Evolutionary conservation across 129 eudicot genomes (phyloP), one percentile per base, ranked within the genome.

Genomic region (Pittosporum tobira): DNA sequence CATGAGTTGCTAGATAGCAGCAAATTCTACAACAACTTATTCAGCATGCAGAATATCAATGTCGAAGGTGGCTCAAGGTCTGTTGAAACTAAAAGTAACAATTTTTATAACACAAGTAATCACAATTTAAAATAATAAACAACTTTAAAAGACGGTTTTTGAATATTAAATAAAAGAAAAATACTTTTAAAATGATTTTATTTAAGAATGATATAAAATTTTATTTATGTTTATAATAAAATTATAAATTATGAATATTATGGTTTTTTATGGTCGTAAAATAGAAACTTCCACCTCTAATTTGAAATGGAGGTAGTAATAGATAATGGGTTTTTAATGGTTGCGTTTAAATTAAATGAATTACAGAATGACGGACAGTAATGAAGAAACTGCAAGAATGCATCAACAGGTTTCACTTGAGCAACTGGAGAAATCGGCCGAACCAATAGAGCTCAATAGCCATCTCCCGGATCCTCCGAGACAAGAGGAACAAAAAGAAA

Each of bases 41-140:
- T 87, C 58, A 72, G 61, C 71, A 80, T 82, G 85, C 95, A 87
- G 76, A 87, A 83, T 57, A 79, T 87, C 81, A 77, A 59, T 57
- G 54, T 75, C 48, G 77, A 79, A 61, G 67, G 64, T 59, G 68
- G 62, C 52, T 16, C 79, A 10, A 85, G 95, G 95, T 81, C 19
- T 18, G 51, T 42, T 36, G 31, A 26, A 57, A 48, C 34, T 61
- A 48, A 23, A 50, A 8, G 43, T 48, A 27, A 37, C 48, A 34
- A 44, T 27, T 16, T 27, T 16, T 15, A 3, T 28, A 29, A 19
- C n/a, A 26, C 40, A 1, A 6, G 10, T 34, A 34, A 6, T 34
- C 40, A 34, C 40, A 5, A 34, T 34, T n/a, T n/a, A n/a, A n/a
- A n/a, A n/a, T n/a, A n/a, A n/a, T n/a, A n/a, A n/a, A n/a, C n/a